Base-by-base conservation (phyloP, 139 green algal species). In the Coelastrella sp. region DNA sequence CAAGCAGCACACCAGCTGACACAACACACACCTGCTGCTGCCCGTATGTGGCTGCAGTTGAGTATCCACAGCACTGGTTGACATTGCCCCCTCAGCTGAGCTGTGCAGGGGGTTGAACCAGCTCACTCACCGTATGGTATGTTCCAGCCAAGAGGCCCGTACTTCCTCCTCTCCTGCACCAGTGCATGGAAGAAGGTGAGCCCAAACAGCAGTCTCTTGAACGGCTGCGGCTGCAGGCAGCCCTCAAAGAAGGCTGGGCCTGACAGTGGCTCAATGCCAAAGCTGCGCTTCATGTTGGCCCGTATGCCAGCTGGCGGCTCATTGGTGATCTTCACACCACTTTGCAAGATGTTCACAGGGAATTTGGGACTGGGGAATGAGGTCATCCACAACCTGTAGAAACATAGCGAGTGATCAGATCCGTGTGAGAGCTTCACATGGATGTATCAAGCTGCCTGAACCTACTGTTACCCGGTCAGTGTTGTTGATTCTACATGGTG, bases 321-420 rank as follows among this genome's bases (percentile, higher is more conserved):
- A 81, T 96, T 97, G n/a, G 95, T 97, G 94, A 97, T 96, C 91
- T 97, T 97, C 68, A 96, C 93, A 49, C 92, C 93, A 78, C 93
- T 94, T 84, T 98, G 95, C 72, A 96, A 92, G 86, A 96, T 96
- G 93, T 93, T 94, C 66, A 95, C 95, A 22, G 95, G 95, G 92
- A 97, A 96, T 65, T 95, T 95, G 68, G 94, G 93, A 70, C 70
- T 93, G 7, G 95, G 95, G 92, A 95, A 96, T 66, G 68, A 92
- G 14, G 95, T 96, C 92, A 97, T 97, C 95, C 95, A 97, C 72
- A 97, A 90, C 82, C 95, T 91, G 92, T 70, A 78, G n/a, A 11
- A 22, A 83, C 78, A 83, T 1, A 78, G 8, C 70, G 11, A 27
- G 17, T 79, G n/a, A 79, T 22, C 25, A 72, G 5, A 17, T 72